Evolutionary conservation across 257 asterid genomes (phyloP), one percentile per base, ranked within the genome.

Genomic region (Jacaranda mimosifolia): DNA sequence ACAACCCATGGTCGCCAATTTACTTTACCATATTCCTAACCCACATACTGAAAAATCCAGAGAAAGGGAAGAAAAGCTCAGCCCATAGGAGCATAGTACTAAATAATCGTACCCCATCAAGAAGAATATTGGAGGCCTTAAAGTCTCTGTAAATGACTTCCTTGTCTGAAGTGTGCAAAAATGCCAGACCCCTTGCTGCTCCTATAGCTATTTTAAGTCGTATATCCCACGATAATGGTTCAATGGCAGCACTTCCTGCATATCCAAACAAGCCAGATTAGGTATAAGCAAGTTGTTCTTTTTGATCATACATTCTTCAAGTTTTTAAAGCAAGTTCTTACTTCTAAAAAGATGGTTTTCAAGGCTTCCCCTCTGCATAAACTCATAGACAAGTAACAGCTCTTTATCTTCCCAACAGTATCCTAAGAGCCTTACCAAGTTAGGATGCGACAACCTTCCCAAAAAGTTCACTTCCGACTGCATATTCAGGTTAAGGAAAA

Each of bases 391-490:
- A 18, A 89, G 91, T 69, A 89, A 51, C 58, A 86, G 79, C 72
- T 89, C 93, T 66, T 62, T 81, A 39, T 83, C 89, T 35, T 89
- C 93, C 89, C 83, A 83, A 76, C 93, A 89, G 74, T 86, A 89
- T 55, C 93, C 93, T 86, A 89, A 77, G 17, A 89, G 89, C 88
- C 70, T 85, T 45, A 89, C 93, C 87, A 89, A 78, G 82, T 89
- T 89, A 15, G 88, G 87, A 85, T 89, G 93, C 1, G 82, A 81
- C 7, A 89, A 85, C 67, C 83, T 83, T 71, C 93, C 93, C 78
- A 89, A 67, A 68, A 89, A 86, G 84, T 85, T 83, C 51, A 89
- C 89, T 79, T 89, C 93, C 9, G 93, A 78, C 93, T 89, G 87
- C 83, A 84, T 40, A 72, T 80, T 57, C 67, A 79, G 58, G 58